Evolutionary conservation across 176 grass and related monocot species (phyloP).

Genomic region (Carex kokanica): DNA sequence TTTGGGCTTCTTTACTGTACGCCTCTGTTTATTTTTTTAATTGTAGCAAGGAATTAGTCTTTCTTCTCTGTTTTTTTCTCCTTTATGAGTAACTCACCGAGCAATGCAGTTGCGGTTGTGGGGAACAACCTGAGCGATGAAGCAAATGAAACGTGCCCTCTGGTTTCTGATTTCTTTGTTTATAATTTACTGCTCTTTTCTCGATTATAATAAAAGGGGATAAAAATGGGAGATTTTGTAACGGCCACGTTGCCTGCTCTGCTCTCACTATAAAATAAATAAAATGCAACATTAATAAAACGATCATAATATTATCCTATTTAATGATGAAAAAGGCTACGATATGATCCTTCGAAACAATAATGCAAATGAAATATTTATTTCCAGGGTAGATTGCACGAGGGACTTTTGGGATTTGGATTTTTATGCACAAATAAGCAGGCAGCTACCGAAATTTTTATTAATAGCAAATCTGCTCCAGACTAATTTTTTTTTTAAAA

Average conservation of each 20-base stretch:
- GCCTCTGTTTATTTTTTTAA: not conserved
- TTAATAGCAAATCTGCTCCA: no score
- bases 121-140: not conserved
- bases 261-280: not conserved
- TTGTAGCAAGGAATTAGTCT: slow-evolving; percentile 8
- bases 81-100: not conserved
- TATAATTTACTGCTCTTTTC: slow-evolving; percentile 16
- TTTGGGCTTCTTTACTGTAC: slow-evolving; percentile 13
- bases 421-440: not conserved
- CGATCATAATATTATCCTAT: not conserved
- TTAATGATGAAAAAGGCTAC: not conserved
- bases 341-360: not conserved
- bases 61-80: not conserved
- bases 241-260: not conserved
- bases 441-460: no score
- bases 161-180: slow-evolving; percentile 27
- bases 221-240: slow-evolving; percentile 1
- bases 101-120: not conserved
- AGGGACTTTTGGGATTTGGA: not conserved
- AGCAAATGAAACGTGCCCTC: slow-evolving; percentile 23
- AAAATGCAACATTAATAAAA: not conserved
- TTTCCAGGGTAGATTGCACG: no score
- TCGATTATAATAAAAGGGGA: not conserved
- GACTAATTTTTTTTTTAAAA: no score
- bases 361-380: not conserved